Evolutionary conservation across 1,139 yeast species (phyloP).

Genomic region (Pichia sp.): DNA sequence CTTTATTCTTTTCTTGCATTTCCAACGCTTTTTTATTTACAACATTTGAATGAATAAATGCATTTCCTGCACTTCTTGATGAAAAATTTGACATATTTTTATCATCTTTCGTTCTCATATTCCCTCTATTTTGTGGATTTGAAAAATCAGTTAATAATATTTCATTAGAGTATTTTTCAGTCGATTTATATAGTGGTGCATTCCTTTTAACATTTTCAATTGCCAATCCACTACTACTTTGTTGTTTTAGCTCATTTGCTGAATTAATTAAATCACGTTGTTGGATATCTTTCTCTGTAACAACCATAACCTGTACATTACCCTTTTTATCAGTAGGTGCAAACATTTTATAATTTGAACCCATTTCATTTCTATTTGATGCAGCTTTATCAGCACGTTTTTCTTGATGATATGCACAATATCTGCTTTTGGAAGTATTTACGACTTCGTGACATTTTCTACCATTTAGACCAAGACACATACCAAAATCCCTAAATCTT

Average conservation of each 20-base stretch:
- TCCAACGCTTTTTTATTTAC: slow-evolving; percentile 35
- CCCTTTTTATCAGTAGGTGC: slow-evolving; percentile 37
- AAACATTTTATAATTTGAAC: slow-evolving; percentile 46
- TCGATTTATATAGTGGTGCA: slow-evolving; percentile 1
- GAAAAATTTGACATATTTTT: slow-evolving; percentile 31
- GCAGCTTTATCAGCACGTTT: slow-evolving; percentile 46
- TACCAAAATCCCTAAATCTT: slow-evolving; percentile 58
- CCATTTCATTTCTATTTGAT: slow-evolving; percentile 66
- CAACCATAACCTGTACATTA: slow-evolving; percentile 32
- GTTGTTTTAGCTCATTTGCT: slow-evolving; percentile 6
- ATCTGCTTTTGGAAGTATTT: slow-evolving; percentile 43
- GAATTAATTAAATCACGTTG: slow-evolving; percentile 12
- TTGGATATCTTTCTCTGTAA: slow-evolving; percentile 15
- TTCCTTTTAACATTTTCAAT: slow-evolving; percentile 4
- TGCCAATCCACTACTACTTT: slow-evolving; percentile 3
- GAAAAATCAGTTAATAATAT: slow-evolving; percentile 28
- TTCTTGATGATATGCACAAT: slow-evolving; percentile 72
- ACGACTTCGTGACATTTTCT: slow-evolving; percentile 48
- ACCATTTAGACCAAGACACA: slow-evolving; percentile 47
- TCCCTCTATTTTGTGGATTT: slow-evolving; percentile 13
- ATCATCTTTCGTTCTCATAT: slow-evolving; percentile 26
- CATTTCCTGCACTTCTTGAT: slow-evolving; percentile 36
- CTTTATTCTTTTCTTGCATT: slow-evolving; percentile 15
- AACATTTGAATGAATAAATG: slow-evolving; percentile 43
- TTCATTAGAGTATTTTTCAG: slow-evolving; percentile 19